Evolutionary conservation across 164 flowering plant genomes (phyloP), one percentile per base, ranked within the genome.

Genomic region (Vitis amurensis): DNA sequence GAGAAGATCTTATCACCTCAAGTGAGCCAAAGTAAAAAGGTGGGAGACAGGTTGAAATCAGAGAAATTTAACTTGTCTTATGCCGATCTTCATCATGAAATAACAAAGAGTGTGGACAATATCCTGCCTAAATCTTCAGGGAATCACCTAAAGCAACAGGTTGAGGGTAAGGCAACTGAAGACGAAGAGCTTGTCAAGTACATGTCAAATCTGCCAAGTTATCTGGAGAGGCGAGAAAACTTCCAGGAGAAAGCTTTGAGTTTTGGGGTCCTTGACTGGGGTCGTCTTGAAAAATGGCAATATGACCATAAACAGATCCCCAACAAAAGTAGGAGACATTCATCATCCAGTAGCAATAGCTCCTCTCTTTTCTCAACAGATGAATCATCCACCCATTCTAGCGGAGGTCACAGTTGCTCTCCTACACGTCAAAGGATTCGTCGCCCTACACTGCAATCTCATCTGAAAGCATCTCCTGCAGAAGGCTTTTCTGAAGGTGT

Each of bases 161-260:
- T 9, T 29, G 76, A 57, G 29, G 69, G 66, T n/a, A 83, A 66
- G 68, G 61, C 64, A 61, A 58, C 50, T 17, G 72, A 81, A 67
- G 84, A 84, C 29, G 94, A 87, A 2, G 98, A 95, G 79, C 81
- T 95, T 72, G 91, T 95, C 17, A 93, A 85, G 73, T 81, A 89
- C 83, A 95, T 93, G 99, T 93, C 99, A n/a, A 88, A 85, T 59
- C 72, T 95, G 70, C 99, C 98, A 10, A 69, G 79, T 71, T 95
- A 86, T 82, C 85, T 93, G 72, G 87, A 88, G 72, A 82, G 68
- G 73, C 84, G 87, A 61, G 79, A 74, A 74, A 82, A 75, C 15
- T 69, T 56, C 44, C 79, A 81, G 70, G 90, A 85, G 73, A 87
- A 82, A 79, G 83, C 87, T 52, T 79, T 91, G 68, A 90, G 78